Conservation (phyloP, 441 rosid species). For the Jatropha multifida region DNA sequence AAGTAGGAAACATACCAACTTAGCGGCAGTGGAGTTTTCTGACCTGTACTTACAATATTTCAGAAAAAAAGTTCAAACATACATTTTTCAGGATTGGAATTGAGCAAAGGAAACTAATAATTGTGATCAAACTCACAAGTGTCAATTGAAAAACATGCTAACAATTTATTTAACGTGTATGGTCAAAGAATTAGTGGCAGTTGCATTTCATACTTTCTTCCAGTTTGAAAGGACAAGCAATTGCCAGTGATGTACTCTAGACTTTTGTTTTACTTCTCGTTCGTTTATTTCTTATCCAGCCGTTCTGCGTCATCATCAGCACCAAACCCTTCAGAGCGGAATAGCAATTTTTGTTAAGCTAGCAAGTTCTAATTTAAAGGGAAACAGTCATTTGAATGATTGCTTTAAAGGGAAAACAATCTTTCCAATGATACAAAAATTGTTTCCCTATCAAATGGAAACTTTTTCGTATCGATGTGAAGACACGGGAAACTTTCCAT, state of each 20-base stretch:
- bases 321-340: too few relatives aligned
- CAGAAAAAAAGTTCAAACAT: not conserved
- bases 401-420: too few relatives aligned
- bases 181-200: not conserved
- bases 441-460: too few relatives aligned
- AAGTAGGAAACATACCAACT: not conserved
- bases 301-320: too few relatives aligned
- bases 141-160: not conserved
- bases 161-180: not conserved
- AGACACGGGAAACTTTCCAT: too few relatives aligned
- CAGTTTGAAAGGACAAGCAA: not conserved
- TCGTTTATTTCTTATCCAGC: too few relatives aligned
- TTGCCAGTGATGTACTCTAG: not conserved
- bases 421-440: too few relatives aligned
- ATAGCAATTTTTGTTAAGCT: too few relatives aligned
- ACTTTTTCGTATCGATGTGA: too few relatives aligned
- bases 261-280: too few relatives aligned
- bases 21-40: conserved; percentile 7
- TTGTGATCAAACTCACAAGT: not conserved
- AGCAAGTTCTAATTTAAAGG: too few relatives aligned
- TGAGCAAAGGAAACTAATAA: not conserved
- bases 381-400: too few relatives aligned
- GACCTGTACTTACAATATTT: conserved; percentile 16
- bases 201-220: not conserved
- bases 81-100: not conserved